Percentiles rank a stretch among this genome's conserved stretches.
Conservation (phyloP, 2,329 filamentous ascomycete species). For the Neofusicoccum parvum region DNA sequence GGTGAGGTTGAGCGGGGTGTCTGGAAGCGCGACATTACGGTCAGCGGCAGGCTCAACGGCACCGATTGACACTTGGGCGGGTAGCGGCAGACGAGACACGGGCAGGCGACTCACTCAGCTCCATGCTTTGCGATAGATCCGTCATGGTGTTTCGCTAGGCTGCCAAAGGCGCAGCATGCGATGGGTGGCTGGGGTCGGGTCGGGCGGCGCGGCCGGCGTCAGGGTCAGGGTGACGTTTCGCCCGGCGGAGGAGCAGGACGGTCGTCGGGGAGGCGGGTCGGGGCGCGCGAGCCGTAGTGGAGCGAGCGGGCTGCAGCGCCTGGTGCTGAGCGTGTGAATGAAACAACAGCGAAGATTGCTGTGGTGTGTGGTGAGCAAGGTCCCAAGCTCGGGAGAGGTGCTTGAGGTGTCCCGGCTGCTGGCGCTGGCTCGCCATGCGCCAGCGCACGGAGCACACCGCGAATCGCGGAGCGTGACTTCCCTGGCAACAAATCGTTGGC, state of each 20-base stretch:
- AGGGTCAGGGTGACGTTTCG: slow-evolving; percentile 17
- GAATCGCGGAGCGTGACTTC: slow-evolving; percentile 21
- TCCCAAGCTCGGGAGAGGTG: slow-evolving; percentile 15
- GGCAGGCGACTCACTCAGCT: slow-evolving; percentile 35
- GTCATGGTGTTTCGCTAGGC: slow-evolving; percentile 37
- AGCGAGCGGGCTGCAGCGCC: slow-evolving; percentile 6
- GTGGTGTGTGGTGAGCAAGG: slow-evolving; percentile 17
- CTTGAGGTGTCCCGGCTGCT: slow-evolving; percentile 18
- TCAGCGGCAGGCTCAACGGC: slow-evolving; percentile 12
- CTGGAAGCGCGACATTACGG: slow-evolving; percentile 23
- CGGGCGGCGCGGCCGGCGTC: slow-evolving; percentile 18
- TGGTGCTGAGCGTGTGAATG: not conserved
- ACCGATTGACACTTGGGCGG: slow-evolving; percentile 26
- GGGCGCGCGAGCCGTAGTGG: not conserved
- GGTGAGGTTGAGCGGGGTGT: slow-evolving; percentile 78
- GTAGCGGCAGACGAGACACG: not conserved
- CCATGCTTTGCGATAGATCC: slow-evolving; percentile 36
- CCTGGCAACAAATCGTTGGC: slow-evolving; percentile 16
- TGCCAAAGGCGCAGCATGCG: slow-evolving; percentile 18
- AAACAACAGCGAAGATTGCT: slow-evolving; percentile 13
- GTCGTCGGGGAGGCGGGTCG: not conserved
- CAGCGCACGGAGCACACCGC: slow-evolving; percentile 6
- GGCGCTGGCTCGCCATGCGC: slow-evolving; percentile 3
- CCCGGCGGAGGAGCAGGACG: not conserved
- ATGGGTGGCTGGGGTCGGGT: slow-evolving; percentile 16